Percentiles rank a stretch among this genome's conserved stretches.
Conservation (phyloP, 1,284 basidiomycete species). For the Phaffia rhodozyma region DNA sequence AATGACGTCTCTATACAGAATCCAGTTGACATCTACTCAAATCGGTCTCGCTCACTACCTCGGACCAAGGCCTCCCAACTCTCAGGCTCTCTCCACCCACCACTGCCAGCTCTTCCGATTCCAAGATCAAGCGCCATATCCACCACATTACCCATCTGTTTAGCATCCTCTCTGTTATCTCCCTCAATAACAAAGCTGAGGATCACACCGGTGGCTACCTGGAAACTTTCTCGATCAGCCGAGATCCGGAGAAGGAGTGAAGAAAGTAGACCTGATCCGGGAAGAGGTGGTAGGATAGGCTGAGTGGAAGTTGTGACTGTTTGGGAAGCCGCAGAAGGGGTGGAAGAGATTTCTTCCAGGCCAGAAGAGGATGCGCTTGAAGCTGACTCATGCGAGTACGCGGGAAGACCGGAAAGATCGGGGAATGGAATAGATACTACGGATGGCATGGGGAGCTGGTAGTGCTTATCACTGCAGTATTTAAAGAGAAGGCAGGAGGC, state of each 20-base stretch:
- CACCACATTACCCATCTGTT: slow-evolving; percentile 8
- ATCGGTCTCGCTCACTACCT: background rate
- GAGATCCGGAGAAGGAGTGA: slow-evolving; percentile 9
- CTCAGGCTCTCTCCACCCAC: slow-evolving; percentile 14
- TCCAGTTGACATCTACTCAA: too few relatives aligned
- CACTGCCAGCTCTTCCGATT: slow-evolving; percentile 3
- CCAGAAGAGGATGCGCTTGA: too few relatives aligned
- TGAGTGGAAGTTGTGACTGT: background rate
- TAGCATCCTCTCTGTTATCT: slow-evolving; percentile 15
- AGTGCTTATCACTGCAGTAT: too few relatives aligned
- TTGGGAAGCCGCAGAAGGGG: too few relatives aligned
- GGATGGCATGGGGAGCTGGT: too few relatives aligned
- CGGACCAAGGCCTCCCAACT: slow-evolving; percentile 11
- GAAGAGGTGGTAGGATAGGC: slow-evolving; percentile 14
- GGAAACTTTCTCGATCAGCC: background rate
- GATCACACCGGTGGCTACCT: slow-evolving; percentile 5
- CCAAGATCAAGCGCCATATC: slow-evolving; percentile 14
- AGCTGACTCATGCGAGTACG: too few relatives aligned
- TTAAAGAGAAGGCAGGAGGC: too few relatives aligned
- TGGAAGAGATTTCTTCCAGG: too few relatives aligned
- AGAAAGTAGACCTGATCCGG: slow-evolving; percentile 11
- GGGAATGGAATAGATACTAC: too few relatives aligned
- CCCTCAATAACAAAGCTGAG: slow-evolving; percentile 11
- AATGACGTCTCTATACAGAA: too few relatives aligned
- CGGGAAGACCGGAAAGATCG: too few relatives aligned